Percentiles rank a stretch among this genome's conserved stretches.
phyloP scores from a whole-genome alignment of 306 rosid genomes.

The Carpinus viminea region DNA sequence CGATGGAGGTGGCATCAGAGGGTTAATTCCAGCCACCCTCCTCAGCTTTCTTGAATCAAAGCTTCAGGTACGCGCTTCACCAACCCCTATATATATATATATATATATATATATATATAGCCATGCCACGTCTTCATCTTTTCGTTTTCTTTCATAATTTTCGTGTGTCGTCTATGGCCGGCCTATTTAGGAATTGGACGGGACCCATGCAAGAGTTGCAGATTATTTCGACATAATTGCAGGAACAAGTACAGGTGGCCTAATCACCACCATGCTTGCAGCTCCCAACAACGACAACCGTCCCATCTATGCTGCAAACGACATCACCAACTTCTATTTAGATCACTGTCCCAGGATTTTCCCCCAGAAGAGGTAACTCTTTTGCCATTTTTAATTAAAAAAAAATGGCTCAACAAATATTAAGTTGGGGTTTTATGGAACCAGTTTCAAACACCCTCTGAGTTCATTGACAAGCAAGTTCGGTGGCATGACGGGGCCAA shows the following conservation, averaged over 20 bases:
- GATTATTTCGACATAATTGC: conserved; percentile 44
- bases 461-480: background rate
- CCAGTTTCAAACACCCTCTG: background rate
- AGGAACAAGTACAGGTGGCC: conserved; percentile 52
- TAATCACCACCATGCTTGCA: conserved; percentile 48
- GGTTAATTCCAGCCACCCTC: conserved; percentile 40
- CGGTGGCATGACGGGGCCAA: conserved; percentile 16
- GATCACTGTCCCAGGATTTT: conserved; percentile 37
- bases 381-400: background rate
- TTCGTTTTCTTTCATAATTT: background rate
- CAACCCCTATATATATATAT: no score
- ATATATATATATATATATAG: no score
- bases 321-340: conserved; percentile 40
- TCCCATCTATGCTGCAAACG: conserved; percentile 40
- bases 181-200: conserved; percentile 37
- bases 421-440: background rate
- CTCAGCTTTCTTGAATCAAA: conserved; percentile 38
- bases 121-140: background rate
- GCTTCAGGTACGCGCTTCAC: conserved; percentile 34
- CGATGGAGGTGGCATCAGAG: conserved; percentile 52
- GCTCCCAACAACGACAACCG: conserved; percentile 42
- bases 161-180: background rate
- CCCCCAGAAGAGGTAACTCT: conserved; percentile 32
- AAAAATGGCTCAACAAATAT: background rate
- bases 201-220: conserved; percentile 33